Percentiles rank a stretch among this genome's conserved stretches.
Evolutionary conservation across 1,284 basidiomycete genomes (phyloP).

Genomic region (Naganishia sp.): DNA sequence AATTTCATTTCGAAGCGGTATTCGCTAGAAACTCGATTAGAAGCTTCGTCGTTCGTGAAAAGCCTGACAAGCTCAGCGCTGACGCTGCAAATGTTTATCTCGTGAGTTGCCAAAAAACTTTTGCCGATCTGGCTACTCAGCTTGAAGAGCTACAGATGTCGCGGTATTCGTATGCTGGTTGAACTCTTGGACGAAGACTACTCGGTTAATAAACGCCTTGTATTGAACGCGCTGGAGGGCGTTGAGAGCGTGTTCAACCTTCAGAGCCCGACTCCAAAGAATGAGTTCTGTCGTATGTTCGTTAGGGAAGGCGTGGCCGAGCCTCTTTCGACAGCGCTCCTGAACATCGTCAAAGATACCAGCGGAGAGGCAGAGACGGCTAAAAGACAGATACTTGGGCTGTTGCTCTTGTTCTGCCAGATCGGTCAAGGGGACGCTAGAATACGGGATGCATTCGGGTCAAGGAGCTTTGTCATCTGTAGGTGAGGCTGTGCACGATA

Average conservation of each 20-base stretch:
- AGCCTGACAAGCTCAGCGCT: constrained; percentile 86
- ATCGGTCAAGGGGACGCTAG: constrained; percentile 91
- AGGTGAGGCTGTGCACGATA: constrained; percentile 49
- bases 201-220: constrained; percentile 80
- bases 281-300: constrained; percentile 98
- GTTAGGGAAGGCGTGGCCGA: constrained; percentile 91
- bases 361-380: constrained; percentile 64
- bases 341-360: constrained; percentile 79
- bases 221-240: constrained; percentile 89
- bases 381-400: constrained; percentile 84
- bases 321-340: constrained; percentile 82
- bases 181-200: constrained; percentile 97
- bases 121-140: neutral
- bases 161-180: constrained; percentile 88
- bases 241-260: constrained; percentile 94
- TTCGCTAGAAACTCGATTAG: constrained; percentile 86
- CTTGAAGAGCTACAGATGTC: constrained; percentile 63
- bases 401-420: constrained; percentile 89
- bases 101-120: constrained; percentile 61
- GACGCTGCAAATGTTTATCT: constrained; percentile 96
- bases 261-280: constrained; percentile 87
- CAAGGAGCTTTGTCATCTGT: constrained; percentile 85
- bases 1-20: constrained; percentile 91
- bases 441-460: constrained; percentile 86
- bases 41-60: constrained; percentile 92